These are phyloP conservation scores for Chrysanthemum makinoi DNA, from an alignment of 129 eudicot species.

Conservation along the genomic window DNA sequence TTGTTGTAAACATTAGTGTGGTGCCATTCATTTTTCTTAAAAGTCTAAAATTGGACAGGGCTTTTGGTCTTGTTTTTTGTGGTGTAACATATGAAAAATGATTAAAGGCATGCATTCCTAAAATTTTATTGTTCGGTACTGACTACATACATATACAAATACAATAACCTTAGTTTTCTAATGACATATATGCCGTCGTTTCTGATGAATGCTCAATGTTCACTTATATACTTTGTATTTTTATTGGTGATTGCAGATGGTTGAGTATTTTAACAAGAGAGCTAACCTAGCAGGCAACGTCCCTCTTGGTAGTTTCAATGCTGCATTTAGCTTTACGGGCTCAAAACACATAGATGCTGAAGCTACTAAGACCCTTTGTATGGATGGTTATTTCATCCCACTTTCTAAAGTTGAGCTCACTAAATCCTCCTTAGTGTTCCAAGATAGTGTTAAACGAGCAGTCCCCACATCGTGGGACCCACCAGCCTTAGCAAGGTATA, in stretches of 20 bases:
- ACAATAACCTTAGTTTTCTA: not conserved
- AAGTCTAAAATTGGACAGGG: not conserved
- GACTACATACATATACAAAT: not conserved
- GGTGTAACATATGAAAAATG: too few species aligned
- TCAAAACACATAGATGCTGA: slow-evolving; percentile 70
- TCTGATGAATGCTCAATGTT: not conserved
- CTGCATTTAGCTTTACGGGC: slow-evolving; percentile 77
- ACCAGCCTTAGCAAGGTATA: slow-evolving; percentile 82
- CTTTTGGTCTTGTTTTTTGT: too few species aligned
- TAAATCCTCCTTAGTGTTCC: slow-evolving; percentile 48
- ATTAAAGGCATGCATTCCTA: not conserved
- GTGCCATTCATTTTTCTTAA: not conserved
- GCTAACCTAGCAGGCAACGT: slow-evolving; percentile 55
- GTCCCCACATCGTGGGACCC: slow-evolving; percentile 90
- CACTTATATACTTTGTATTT: not conserved
- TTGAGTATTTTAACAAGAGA: slow-evolving; percentile 73
- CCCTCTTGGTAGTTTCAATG: slow-evolving; percentile 92
- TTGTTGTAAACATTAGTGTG: slow-evolving; percentile 2
- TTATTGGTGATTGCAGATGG: slow-evolving; percentile 64
- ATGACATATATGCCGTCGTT: not conserved
- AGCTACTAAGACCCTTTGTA: slow-evolving; percentile 66
- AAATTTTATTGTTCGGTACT: not conserved
- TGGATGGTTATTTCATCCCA: slow-evolving; percentile 82
- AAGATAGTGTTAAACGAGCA: slow-evolving; percentile 68
- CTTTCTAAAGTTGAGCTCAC: slow-evolving; percentile 63